These are phyloP conservation scores for Hypoxylon lenormandii DNA, from an alignment of 495 filamentous ascomycete genomes.

Conservation along the genomic window DNA sequence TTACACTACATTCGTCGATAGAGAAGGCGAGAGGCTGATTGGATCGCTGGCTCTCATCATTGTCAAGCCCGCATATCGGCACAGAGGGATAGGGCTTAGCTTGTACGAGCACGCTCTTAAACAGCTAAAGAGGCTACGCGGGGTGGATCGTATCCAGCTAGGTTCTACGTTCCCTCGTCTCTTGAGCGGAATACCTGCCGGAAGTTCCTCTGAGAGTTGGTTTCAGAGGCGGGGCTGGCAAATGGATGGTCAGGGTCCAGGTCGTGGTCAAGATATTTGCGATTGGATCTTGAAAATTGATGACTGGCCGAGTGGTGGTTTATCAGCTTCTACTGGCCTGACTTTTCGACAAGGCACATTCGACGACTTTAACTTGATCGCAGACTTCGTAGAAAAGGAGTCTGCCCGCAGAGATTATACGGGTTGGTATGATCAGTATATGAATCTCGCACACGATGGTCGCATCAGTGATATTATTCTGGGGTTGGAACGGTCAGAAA, in stretches of 20 bases:
- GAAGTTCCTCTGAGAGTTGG: slow-evolving; percentile 65
- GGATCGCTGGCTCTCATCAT: slow-evolving; percentile 71
- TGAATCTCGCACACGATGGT: slow-evolving; percentile 60
- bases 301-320: slow-evolving; percentile 60
- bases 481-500: slow-evolving; percentile 56
- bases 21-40: slow-evolving; percentile 65
- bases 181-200: slow-evolving; percentile 67
- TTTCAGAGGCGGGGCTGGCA: slow-evolving; percentile 70
- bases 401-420: slow-evolving; percentile 57
- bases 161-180: slow-evolving; percentile 72
- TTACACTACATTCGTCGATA: slow-evolving; percentile 68
- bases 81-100: slow-evolving; percentile 67
- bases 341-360: slow-evolving; percentile 63
- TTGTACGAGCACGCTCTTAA: slow-evolving; percentile 67
- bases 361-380: slow-evolving; percentile 64
- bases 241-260: slow-evolving; percentile 59
- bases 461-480: slow-evolving; percentile 64
- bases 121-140: slow-evolving; percentile 65
- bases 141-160: slow-evolving; percentile 67
- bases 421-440: slow-evolving; percentile 69
- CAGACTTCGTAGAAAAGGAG: slow-evolving; percentile 66
- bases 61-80: slow-evolving; percentile 65
- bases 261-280: slow-evolving; percentile 62
- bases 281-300: slow-evolving; percentile 69
- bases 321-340: slow-evolving; percentile 52